Evolutionary conservation across 2,329 filamentous ascomycete genomes (phyloP).

Genomic region (Ascochyta koolunga): DNA sequence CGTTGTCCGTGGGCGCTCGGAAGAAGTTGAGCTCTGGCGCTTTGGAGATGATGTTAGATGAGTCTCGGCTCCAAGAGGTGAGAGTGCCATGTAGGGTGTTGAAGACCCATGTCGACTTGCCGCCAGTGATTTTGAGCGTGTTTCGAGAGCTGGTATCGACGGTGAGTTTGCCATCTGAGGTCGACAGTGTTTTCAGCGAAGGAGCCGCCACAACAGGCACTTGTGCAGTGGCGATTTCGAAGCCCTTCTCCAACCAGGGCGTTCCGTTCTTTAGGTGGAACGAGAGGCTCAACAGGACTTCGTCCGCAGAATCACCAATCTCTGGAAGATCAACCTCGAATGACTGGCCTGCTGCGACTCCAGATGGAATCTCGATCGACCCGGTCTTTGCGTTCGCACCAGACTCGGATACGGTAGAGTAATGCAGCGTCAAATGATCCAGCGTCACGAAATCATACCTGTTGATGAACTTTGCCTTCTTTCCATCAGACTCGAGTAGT

Average conservation of each 20-base stretch:
- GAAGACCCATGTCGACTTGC: slow-evolving; percentile 54
- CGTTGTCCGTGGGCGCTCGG: slow-evolving; percentile 71
- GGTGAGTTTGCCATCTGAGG: slow-evolving; percentile 52
- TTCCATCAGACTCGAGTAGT: slow-evolving; percentile 28
- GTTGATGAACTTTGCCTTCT: slow-evolving; percentile 40
- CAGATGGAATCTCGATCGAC: slow-evolving; percentile 32
- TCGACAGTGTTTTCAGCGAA: slow-evolving; percentile 32
- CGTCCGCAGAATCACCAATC: slow-evolving; percentile 15
- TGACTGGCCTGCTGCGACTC: slow-evolving; percentile 31
- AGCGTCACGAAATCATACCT: slow-evolving; percentile 47
- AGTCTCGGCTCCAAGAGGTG: slow-evolving; percentile 40
- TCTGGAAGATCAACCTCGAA: slow-evolving; percentile 36
- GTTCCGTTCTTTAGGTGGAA: slow-evolving; percentile 45
- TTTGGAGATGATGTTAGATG: slow-evolving; percentile 40
- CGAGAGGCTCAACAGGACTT: slow-evolving; percentile 29
- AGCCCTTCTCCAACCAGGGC: slow-evolving; percentile 40
- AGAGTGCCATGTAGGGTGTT: slow-evolving; percentile 60
- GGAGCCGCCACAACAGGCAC: slow-evolving; percentile 25
- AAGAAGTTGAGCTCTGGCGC: slow-evolving; percentile 61
- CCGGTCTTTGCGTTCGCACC: slow-evolving; percentile 13
- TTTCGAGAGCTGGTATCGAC: slow-evolving; percentile 27
- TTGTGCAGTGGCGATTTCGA: slow-evolving; percentile 47
- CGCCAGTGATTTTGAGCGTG: slow-evolving; percentile 24
- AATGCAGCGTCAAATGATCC: slow-evolving; percentile 41
- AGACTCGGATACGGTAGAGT: slow-evolving; percentile 19